phyloP scores from a whole-genome alignment of 352 stramenopile genomes.

The Bremia lactucae region DNA sequence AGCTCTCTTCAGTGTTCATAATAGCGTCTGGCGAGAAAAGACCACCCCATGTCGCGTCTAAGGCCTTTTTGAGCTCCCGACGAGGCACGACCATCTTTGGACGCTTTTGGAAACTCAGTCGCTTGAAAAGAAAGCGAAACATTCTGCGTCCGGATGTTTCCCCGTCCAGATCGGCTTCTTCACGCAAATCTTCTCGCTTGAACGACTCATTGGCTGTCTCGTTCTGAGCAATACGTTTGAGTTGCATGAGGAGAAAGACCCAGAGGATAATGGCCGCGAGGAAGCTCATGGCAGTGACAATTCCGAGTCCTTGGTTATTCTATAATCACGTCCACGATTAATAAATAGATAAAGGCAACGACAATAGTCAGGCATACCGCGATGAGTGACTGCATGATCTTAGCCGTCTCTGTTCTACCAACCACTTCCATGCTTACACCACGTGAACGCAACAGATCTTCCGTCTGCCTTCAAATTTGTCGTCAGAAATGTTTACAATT shows the following conservation, averaged over 20 bases:
- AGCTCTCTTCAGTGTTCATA: constrained; percentile 60
- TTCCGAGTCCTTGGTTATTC: constrained; percentile 54
- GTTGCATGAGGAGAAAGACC: constrained; percentile 64
- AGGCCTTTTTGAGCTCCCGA: constrained; percentile 33
- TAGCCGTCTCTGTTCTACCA: constrained; percentile 18
- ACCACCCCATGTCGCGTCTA: constrained; percentile 69
- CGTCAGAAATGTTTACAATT: no score
- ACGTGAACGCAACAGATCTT: constrained; percentile 21
- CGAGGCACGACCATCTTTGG: constrained; percentile 15
- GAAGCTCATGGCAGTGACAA: constrained; percentile 52
- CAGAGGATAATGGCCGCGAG: constrained; percentile 53
- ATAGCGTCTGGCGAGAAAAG: constrained; percentile 60
- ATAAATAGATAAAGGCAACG: background rate
- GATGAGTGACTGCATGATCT: constrained; percentile 46
- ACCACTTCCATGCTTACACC: constrained; percentile 9
- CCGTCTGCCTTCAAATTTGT: constrained; percentile 18
- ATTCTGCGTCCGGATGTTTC: constrained; percentile 28
- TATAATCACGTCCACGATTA: constrained; percentile 13
- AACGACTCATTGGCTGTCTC: constrained; percentile 75
- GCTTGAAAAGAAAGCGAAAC: constrained; percentile 39
- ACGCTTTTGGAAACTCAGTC: constrained; percentile 21
- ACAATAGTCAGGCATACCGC: constrained; percentile 17
- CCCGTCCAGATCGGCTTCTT: constrained; percentile 40
- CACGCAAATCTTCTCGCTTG: constrained; percentile 64
- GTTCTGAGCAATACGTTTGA: constrained; percentile 62